phyloP scores from a whole-genome alignment of 768 basidiomycete species.

The Kwoniella pini region DNA sequence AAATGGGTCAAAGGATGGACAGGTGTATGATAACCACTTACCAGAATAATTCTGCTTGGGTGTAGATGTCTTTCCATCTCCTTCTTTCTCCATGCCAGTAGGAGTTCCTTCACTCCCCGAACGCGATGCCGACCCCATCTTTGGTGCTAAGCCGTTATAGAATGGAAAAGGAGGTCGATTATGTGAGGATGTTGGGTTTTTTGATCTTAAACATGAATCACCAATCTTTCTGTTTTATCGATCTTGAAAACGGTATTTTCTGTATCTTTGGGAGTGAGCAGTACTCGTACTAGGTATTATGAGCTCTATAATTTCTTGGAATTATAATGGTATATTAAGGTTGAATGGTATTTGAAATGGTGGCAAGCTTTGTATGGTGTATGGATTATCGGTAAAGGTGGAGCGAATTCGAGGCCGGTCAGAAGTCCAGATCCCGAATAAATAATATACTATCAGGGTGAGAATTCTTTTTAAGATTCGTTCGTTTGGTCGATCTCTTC shows the following conservation, averaged over 20 bases:
- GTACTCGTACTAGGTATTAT: background rate
- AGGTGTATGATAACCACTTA: background rate
- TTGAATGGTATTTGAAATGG: background rate
- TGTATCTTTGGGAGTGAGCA: background rate
- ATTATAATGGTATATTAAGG: background rate
- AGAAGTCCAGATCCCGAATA: slow-evolving; percentile 10
- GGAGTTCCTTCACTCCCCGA: slow-evolving; percentile 8
- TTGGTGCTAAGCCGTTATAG: too few relatives aligned
- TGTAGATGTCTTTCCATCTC: background rate
- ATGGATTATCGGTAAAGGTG: slow-evolving; percentile 6
- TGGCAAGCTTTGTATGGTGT: background rate
- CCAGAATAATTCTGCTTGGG: background rate
- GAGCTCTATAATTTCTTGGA: background rate
- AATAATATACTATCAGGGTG: background rate
- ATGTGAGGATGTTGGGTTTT: background rate
- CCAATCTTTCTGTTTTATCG: background rate
- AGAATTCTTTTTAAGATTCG: background rate
- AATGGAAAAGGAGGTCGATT: slow-evolving; percentile 2
- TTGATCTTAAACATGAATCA: background rate
- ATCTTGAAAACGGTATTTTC: too few relatives aligned
- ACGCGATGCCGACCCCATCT: slow-evolving; percentile 1
- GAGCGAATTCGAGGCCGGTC: slow-evolving; percentile 5
- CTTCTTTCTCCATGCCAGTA: background rate
- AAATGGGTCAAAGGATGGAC: background rate
- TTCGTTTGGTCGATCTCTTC: background rate